Conservation (phyloP, 2,329 filamentous ascomycete genomes). For the Cladosporium sphaerospermum region DNA sequence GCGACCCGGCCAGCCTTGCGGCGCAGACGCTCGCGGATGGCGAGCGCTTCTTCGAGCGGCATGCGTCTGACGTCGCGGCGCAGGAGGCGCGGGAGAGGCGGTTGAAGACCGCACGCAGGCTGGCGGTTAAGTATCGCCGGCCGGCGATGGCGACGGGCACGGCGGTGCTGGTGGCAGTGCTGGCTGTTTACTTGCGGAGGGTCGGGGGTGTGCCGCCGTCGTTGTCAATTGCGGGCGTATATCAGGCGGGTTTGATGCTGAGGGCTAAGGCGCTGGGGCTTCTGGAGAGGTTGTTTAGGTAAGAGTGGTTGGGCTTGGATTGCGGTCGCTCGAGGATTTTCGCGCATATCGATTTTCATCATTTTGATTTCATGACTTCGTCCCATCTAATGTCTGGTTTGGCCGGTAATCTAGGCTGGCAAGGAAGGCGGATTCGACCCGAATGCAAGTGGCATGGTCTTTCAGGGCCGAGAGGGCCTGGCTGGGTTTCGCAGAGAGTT, state of each 20-base stretch:
- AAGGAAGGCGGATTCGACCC: too few species aligned
- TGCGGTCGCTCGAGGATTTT: too few species aligned
- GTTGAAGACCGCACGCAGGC: constrained; percentile 30
- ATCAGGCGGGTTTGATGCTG: neutral
- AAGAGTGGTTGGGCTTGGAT: neutral
- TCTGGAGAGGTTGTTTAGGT: neutral
- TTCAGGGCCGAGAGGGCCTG: too few species aligned
- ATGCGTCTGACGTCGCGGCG: constrained; percentile 65
- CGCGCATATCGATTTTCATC: too few species aligned
- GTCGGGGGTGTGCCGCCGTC: neutral
- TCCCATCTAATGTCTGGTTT: too few species aligned
- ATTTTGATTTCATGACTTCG: too few species aligned
- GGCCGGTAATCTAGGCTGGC: too few species aligned
- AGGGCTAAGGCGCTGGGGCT: neutral
- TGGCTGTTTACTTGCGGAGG: constrained; percentile 53
- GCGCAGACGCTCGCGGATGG: constrained; percentile 61
- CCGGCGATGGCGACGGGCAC: constrained; percentile 48
- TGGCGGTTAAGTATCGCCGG: constrained; percentile 59
- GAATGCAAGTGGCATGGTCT: too few species aligned
- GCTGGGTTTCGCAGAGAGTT: too few species aligned
- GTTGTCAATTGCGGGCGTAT: neutral
- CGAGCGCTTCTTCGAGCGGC: constrained; percentile 59
- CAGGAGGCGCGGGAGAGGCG: constrained; percentile 53
- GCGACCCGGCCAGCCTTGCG: constrained; percentile 44
- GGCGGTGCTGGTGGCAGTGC: constrained; percentile 59